Conservation (phyloP, 257 asterid genomes). For the Solanum virginianum region DNA sequence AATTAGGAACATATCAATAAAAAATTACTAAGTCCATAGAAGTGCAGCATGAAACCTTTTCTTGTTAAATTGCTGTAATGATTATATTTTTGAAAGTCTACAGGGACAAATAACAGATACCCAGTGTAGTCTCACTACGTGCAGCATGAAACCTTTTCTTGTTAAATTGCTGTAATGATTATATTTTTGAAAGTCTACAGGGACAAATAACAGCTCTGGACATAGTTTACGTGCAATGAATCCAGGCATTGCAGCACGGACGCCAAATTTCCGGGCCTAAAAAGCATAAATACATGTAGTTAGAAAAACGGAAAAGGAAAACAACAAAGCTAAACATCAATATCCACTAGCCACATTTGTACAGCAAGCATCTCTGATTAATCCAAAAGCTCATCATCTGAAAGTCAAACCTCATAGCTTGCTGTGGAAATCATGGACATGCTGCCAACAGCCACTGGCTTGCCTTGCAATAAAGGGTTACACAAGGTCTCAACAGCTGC, state of each 20-base stretch:
- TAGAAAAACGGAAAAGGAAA: background rate
- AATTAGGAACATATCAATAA: background rate
- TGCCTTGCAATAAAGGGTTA: slow-evolving; percentile 61
- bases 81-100: slow-evolving; percentile 74
- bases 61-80: slow-evolving; percentile 75
- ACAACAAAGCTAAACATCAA: background rate
- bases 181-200: slow-evolving; percentile 75
- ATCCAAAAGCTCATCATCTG: background rate
- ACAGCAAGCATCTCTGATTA: background rate
- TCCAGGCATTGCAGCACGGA: slow-evolving; percentile 99
- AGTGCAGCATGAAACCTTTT: slow-evolving; percentile 41
- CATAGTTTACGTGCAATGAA: slow-evolving; percentile 87
- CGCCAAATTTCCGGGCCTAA: slow-evolving; percentile 92
- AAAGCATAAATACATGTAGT: slow-evolving; percentile 8
- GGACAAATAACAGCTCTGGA: slow-evolving; percentile 73
- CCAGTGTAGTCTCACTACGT: too few relatives aligned
- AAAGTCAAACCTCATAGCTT: slow-evolving; percentile 73
- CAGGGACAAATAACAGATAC: slow-evolving; percentile 72
- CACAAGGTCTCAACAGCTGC: slow-evolving; percentile 87
- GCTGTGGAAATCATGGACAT: slow-evolving; percentile 96
- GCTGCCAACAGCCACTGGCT: slow-evolving; percentile 97
- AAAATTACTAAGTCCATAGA: slow-evolving; percentile 2
- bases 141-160: slow-evolving; percentile 72
- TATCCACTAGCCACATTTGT: background rate
- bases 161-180: slow-evolving; percentile 70